Percentiles rank a stretch among this genome's conserved stretches.
Conservation (phyloP, 768 basidiomycete genomes). For the Suillus alpinus region DNA sequence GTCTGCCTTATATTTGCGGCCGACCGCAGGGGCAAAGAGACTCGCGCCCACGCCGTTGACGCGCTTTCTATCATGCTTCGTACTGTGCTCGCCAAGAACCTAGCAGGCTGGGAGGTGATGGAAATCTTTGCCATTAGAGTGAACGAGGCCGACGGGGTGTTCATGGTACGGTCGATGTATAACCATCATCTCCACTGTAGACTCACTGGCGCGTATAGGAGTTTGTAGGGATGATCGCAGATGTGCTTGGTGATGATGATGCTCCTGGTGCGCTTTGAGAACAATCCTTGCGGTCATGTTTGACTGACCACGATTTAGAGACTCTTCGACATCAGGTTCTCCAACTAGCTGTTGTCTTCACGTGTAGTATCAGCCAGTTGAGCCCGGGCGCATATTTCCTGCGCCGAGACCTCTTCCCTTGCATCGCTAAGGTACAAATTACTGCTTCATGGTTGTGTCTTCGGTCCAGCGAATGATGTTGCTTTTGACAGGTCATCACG, state of each 20-base stretch:
- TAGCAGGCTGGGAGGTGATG: slow-evolving; percentile 74
- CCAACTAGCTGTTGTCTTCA: slow-evolving; percentile 55
- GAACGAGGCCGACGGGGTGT: slow-evolving; percentile 52
- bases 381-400: slow-evolving; percentile 75
- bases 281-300: not conserved
- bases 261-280: slow-evolving; percentile 40
- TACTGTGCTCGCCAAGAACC: slow-evolving; percentile 51
- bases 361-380: slow-evolving; percentile 57
- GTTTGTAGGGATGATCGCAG: slow-evolving; percentile 46
- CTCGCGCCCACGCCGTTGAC: slow-evolving; percentile 43
- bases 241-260: slow-evolving; percentile 42
- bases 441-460: not conserved
- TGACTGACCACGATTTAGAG: slow-evolving; percentile 30
- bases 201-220: slow-evolving; percentile 33
- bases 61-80: slow-evolving; percentile 48
- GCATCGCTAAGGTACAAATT: slow-evolving; percentile 42
- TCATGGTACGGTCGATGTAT: slow-evolving; percentile 40
- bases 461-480: not conserved
- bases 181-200: not conserved
- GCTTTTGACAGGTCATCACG: slow-evolving; percentile 47
- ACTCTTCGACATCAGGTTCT: slow-evolving; percentile 50
- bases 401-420: slow-evolving; percentile 57
- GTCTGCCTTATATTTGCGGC: slow-evolving; percentile 42
- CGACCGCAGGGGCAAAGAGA: slow-evolving; percentile 22
- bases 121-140: slow-evolving; percentile 63